These are phyloP conservation scores for Penicillium soppii DNA, from an alignment of 495 filamentous ascomycete genomes.

Conservation along the genomic window DNA sequence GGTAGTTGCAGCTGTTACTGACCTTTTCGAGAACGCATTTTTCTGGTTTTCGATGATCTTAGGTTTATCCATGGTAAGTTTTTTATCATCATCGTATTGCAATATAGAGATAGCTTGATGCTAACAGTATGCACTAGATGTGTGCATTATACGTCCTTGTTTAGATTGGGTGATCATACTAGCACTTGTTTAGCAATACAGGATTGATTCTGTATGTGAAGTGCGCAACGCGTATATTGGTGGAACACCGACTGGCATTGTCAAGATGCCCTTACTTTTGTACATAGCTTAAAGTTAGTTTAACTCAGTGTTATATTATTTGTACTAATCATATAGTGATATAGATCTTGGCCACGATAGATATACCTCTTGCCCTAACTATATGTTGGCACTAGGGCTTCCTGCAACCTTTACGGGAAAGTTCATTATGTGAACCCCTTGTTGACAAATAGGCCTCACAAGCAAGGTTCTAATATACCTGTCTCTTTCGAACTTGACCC, in stretches of 20 bases:
- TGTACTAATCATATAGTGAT: neutral
- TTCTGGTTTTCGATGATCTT: conserved; percentile 97
- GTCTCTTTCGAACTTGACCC: too few relatives aligned
- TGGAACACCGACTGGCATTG: too few relatives aligned
- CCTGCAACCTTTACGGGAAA: too few relatives aligned
- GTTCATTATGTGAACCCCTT: too few relatives aligned
- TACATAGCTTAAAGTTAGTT: neutral
- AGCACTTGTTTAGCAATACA: too few relatives aligned
- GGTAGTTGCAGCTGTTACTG: neutral
- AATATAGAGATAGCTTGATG: neutral
- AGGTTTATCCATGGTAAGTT: conserved; percentile 78
- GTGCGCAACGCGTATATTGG: neutral
- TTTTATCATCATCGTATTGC: neutral
- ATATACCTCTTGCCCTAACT: neutral
- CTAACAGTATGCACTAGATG: conserved; percentile 38
- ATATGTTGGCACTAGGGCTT: too few relatives aligned
- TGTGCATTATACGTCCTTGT: conserved; percentile 59
- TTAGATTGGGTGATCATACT: conserved; percentile 13
- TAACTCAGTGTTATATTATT: neutral
- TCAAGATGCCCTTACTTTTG: neutral
- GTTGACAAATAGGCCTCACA: too few relatives aligned
- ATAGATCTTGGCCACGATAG: neutral
- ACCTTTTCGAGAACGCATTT: conserved; percentile 63
- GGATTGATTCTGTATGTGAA: neutral
- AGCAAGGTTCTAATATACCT: too few relatives aligned